These are phyloP conservation scores for Zalaria obscura DNA, from an alignment of 2,329 filamentous ascomycete species.

Conservation along the genomic window DNA sequence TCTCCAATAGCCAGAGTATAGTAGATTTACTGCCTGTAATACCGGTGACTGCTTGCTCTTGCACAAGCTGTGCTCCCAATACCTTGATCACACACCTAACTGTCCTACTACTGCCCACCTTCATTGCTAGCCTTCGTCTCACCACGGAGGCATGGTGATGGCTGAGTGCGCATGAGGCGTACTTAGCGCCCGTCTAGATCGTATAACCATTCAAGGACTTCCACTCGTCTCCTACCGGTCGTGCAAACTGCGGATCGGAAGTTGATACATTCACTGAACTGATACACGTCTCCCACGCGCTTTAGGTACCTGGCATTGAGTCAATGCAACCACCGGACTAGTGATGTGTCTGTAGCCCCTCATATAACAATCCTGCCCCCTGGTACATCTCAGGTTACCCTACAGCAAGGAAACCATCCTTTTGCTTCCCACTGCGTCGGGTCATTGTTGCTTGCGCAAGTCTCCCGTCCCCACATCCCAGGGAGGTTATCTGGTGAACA, in stretches of 20 bases:
- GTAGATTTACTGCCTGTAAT: too few species aligned
- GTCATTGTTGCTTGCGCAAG: neutral
- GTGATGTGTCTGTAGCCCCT: neutral
- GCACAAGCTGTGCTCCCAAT: too few species aligned
- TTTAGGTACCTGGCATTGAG: slow-evolving; percentile 23
- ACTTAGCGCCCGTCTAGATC: slow-evolving; percentile 6
- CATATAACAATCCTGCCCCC: slow-evolving; percentile 4
- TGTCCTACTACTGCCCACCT: slow-evolving; percentile 2
- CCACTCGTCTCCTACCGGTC: slow-evolving; percentile 5
- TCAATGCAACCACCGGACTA: neutral
- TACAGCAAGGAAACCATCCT: slow-evolving; percentile 16
- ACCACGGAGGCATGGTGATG: slow-evolving; percentile 5
- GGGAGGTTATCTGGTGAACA: neutral
- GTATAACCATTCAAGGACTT: slow-evolving; percentile 2
- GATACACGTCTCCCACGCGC: slow-evolving; percentile 21
- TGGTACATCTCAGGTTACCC: slow-evolving; percentile 14
- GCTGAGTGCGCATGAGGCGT: slow-evolving; percentile 8
- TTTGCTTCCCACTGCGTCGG: neutral
- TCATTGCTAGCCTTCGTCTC: slow-evolving; percentile 5
- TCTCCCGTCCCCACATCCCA: slow-evolving; percentile 2
- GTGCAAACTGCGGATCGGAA: slow-evolving; percentile 5
- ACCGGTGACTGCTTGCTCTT: too few species aligned
- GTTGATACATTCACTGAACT: slow-evolving; percentile 2
- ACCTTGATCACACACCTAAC: slow-evolving; percentile 1
- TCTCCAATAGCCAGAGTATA: too few species aligned